Evolutionary conservation across 2,329 filamentous ascomycete genomes (phyloP).

Genomic region (Ophiocordyceps camponoti-saundersi): DNA sequence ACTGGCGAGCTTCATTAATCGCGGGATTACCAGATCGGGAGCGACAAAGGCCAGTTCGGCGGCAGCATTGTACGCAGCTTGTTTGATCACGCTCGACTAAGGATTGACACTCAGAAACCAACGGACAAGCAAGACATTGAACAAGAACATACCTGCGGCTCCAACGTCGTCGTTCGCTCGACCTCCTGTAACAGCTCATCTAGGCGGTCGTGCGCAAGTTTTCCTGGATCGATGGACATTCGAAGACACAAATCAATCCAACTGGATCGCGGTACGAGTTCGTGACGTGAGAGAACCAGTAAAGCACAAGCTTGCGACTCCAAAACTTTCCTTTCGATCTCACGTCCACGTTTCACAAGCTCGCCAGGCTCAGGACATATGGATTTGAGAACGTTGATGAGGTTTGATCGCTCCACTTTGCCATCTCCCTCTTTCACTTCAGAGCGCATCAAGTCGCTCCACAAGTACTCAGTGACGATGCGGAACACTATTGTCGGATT

Average conservation of each 20-base stretch:
- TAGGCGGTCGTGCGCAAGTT: conserved; percentile 48
- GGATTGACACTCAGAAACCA: conserved; percentile 1
- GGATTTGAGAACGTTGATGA: conserved; percentile 43
- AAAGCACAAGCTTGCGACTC: conserved; percentile 60
- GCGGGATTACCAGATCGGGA: conserved; percentile 62
- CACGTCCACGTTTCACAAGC: conserved; percentile 21
- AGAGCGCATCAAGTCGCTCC: conserved; percentile 59
- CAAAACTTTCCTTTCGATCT: conserved; percentile 30
- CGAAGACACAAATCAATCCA: conserved; percentile 86
- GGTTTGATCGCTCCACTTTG: conserved; percentile 45
- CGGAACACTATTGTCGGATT: conserved; percentile 39
- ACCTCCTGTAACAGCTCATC: conserved; percentile 54
- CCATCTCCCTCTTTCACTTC: conserved; percentile 62
- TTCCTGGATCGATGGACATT: conserved; percentile 67
- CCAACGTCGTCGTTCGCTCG: conserved; percentile 25
- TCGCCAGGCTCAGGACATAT: conserved; percentile 46
- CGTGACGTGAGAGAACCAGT: conserved; percentile 59
- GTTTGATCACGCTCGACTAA: conserved; percentile 28
- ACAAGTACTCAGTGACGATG: conserved; percentile 56
- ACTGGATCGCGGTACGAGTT: conserved; percentile 58
- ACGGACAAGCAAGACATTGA: neutral
- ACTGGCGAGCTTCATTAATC: conserved; percentile 56
- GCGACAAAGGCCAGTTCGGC: conserved; percentile 90
- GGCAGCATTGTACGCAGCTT: conserved; percentile 67
- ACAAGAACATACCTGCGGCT: conserved; percentile 29